Percentiles rank a stretch among this genome's conserved stretches.
phyloP scores from a whole-genome alignment of 352 stramenopile genomes.

The Poterioochromonas sp. region DNA sequence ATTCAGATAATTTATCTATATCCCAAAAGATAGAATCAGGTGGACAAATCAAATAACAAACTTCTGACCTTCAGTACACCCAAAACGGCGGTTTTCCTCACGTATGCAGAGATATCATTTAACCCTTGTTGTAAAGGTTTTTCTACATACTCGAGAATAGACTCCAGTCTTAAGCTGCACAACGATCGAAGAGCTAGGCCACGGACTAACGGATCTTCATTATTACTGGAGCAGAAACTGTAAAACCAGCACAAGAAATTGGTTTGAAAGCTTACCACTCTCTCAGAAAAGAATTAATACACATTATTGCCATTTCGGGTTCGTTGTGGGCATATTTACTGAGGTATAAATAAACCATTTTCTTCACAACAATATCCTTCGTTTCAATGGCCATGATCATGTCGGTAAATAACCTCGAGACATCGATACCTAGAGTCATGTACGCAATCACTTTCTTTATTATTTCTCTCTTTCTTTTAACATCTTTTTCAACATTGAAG shows the following conservation, averaged over 20 bases:
- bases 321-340: conserved; percentile 97
- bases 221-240: conserved; percentile 64
- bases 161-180: conserved; percentile 86
- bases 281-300: conserved; percentile 98
- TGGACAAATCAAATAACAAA: not conserved
- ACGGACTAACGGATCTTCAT: conserved; percentile 96
- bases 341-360: conserved; percentile 99
- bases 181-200: conserved; percentile 90
- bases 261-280: conserved; percentile 88
- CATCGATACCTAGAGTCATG: conserved; percentile 98
- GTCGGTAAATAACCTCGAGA: conserved; percentile 95
- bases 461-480: conserved; percentile 94
- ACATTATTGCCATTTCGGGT: conserved; percentile 97
- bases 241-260: no score
- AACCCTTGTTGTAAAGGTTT: conserved; percentile 73
- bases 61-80: conserved; percentile 90
- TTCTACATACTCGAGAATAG: conserved; percentile 96
- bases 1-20: conserved; percentile 3
- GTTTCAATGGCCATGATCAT: conserved; percentile 92
- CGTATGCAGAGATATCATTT: conserved; percentile 89
- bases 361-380: conserved; percentile 98
- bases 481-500: conserved; percentile 89
- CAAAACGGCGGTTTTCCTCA: conserved; percentile 97
- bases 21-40: not conserved
- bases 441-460: conserved; percentile 99